These are phyloP conservation scores for Pseudocercospora eumusae DNA, from an alignment of 2,329 filamentous ascomycete genomes.

Conservation along the genomic window DNA sequence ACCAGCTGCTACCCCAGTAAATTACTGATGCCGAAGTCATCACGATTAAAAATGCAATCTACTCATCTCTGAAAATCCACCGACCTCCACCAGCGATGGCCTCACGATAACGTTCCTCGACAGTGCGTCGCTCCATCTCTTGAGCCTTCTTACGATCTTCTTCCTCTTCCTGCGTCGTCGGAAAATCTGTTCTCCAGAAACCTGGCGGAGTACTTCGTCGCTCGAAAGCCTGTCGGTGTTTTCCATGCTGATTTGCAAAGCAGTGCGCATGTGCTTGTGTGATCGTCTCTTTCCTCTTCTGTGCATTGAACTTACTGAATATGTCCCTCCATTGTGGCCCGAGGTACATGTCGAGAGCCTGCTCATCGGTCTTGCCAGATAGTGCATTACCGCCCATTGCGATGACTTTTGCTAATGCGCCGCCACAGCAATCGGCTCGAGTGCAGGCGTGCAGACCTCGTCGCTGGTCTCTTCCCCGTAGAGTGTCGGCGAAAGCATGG, in stretches of 20 bases:
- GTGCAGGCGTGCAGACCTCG: conserved; percentile 73
- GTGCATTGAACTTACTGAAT: conserved; percentile 30
- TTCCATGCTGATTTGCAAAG: conserved; percentile 73
- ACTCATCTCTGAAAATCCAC: conserved; percentile 82
- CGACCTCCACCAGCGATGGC: conserved; percentile 74
- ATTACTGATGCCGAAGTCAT: no score
- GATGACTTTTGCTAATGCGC: conserved; percentile 68
- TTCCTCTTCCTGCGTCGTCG: conserved; percentile 77
- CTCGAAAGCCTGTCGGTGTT: conserved; percentile 73
- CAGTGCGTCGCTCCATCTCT: conserved; percentile 62
- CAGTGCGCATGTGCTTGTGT: conserved; percentile 73
- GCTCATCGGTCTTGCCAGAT: conserved; percentile 31
- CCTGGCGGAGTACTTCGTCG: conserved; percentile 75
- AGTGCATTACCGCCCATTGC: conserved; percentile 33
- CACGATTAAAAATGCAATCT: conserved; percentile 7
- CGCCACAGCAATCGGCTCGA: conserved; percentile 74
- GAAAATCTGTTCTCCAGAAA: conserved; percentile 90
- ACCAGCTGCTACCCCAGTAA: conserved; percentile 9
- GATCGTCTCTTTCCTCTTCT: conserved; percentile 67
- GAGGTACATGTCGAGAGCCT: conserved; percentile 35
- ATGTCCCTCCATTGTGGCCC: conserved; percentile 32
- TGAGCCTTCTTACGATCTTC: conserved; percentile 65
- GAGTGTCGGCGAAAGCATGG: conserved; percentile 73
- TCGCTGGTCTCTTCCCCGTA: conserved; percentile 69
- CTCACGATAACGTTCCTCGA: conserved; percentile 76